phyloP scores from a whole-genome alignment of 2,329 filamentous ascomycete genomes.

The Aspergillus sergii region DNA sequence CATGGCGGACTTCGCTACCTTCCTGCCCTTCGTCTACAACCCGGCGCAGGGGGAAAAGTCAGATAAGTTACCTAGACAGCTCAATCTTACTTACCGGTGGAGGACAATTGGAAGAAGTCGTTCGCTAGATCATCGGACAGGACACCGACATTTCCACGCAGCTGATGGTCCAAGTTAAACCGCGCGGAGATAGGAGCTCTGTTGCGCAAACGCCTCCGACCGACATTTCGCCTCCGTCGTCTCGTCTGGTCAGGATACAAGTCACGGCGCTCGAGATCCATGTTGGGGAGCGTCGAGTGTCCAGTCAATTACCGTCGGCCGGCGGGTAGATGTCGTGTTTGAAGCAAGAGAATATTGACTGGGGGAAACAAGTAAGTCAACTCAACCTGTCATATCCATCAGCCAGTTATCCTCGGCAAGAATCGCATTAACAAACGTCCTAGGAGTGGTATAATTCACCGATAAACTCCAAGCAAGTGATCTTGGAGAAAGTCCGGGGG shows the following conservation, averaged over 20 bases:
- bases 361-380: background rate
- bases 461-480: conserved; percentile 2
- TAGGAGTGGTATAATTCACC: conserved; percentile 7
- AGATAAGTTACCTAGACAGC: background rate
- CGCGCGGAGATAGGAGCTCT: conserved; percentile 77
- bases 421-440: background rate
- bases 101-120: conserved; percentile 70
- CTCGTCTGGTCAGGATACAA: conserved; percentile 50
- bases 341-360: conserved; percentile 14
- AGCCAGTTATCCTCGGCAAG: background rate
- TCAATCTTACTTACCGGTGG: conserved; percentile 49
- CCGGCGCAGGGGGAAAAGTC: background rate
- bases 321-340: conserved; percentile 9
- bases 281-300: conserved; percentile 27
- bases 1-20: conserved; percentile 41
- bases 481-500: conserved; percentile 35
- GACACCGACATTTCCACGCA: conserved; percentile 82
- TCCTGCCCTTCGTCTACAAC: conserved; percentile 22
- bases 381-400: conserved; percentile 10
- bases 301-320: conserved; percentile 25
- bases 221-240: conserved; percentile 52
- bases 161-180: conserved; percentile 79
- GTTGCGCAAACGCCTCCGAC: conserved; percentile 52
- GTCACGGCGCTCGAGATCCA: conserved; percentile 47
- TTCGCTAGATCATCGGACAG: conserved; percentile 83